Base-by-base conservation (phyloP, 176 grass and related monocot species). In the Saccharum officinarum region DNA sequence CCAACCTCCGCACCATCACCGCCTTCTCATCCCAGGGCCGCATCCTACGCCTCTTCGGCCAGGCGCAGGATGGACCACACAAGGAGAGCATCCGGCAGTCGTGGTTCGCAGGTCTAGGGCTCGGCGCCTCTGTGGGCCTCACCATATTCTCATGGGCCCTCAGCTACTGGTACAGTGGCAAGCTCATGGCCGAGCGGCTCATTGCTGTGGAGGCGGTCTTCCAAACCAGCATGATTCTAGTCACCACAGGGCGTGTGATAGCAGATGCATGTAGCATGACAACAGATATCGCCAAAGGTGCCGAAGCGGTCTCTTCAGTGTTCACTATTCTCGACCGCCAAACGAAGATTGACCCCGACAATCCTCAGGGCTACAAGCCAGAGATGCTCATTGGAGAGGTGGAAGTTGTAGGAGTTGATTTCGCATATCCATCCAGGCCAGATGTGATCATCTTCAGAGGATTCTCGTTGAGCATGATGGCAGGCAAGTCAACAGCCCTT, bases 261-360 rank as follows among this genome's bases (percentile, higher is more conserved):
- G 95, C 92, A 11, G 95, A 97, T 47, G 95, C 92, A 17, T 92
- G 95, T 39, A 92, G 88, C 79, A 97, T 97, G 92, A 97, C 95
- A 36, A 92, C 88, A 1, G 95, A 97, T 70, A 88, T 97, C 15
- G 92, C 88, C 33, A 97, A 97, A 82, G 95, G 95, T 18, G 79
- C 95, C 31, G 92, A 91, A 67, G 85, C 95, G 1, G 91, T 95
- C 2, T 89, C 80, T 10, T 97, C 95, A 4, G 92, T 97, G 63
- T 94, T 97, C 64, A 75, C 88, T 1, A 52, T 97, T 28, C 95
- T 97, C 25, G 95, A 97, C 73, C 63, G 92, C 13, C 33, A 78
- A 31, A 97, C 92, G 0, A 54, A 80, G 64, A 94, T 97, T 66
- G 88, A 97, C 8, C 88, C 92, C 3, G 84, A 94, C 28, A 79